Percentiles rank a stretch among this genome's conserved stretches.
phyloP scores from a whole-genome alignment of 192 early-diverging fungal species.

The Backusella sp. region DNA sequence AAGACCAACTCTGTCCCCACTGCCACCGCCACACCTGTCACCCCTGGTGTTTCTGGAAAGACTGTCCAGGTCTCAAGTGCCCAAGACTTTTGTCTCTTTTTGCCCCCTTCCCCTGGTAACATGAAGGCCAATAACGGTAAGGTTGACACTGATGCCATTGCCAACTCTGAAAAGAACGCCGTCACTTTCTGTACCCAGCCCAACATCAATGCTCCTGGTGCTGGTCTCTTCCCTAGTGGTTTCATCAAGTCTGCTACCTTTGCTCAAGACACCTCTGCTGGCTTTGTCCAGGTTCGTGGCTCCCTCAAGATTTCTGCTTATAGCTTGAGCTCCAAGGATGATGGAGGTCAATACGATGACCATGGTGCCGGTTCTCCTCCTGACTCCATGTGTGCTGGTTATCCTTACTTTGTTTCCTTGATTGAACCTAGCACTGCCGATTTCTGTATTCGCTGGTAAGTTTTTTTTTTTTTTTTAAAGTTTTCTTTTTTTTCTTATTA shows the following conservation, averaged over 20 bases:
- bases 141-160: conserved; percentile 36
- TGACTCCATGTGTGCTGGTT: conserved; percentile 27
- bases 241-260: conserved; percentile 30
- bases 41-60: conserved; percentile 15
- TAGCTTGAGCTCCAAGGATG: conserved; percentile 20
- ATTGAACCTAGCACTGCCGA: conserved; percentile 33
- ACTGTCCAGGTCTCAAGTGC: conserved; percentile 19
- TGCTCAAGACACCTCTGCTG: conserved; percentile 25
- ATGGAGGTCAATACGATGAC: conserved; percentile 41
- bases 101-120: conserved; percentile 41
- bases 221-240: conserved; percentile 34
- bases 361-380: conserved; percentile 27
- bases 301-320: conserved; percentile 30
- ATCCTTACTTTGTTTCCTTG: conserved; percentile 36
- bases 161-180: conserved; percentile 41
- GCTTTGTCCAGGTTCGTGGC: conserved; percentile 42
- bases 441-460: conserved; percentile 40
- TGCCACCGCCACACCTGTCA: neutral
- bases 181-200: conserved; percentile 46
- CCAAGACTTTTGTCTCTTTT: conserved; percentile 32
- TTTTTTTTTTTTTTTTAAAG: neutral
- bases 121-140: conserved; percentile 15
- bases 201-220: conserved; percentile 35
- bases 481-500: conserved; percentile 1
- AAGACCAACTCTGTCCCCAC: conserved; percentile 1